Conservation (phyloP, 177 flowering plant species). For the Vitis hybrid region DNA sequence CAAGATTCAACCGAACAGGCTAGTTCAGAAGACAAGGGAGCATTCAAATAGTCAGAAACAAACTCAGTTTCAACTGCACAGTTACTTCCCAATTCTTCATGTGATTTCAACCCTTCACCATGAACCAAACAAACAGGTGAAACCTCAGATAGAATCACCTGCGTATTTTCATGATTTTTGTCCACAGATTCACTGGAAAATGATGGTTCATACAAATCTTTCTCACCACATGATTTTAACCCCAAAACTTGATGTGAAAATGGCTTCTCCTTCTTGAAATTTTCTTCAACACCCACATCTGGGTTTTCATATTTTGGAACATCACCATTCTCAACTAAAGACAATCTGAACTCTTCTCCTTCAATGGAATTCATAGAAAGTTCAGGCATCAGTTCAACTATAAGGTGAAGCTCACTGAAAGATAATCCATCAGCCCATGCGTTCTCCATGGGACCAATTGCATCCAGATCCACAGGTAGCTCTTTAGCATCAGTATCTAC, state of each 20-base stretch:
- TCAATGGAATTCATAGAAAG: constrained; percentile 2
- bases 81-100: no score
- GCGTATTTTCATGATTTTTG: not conserved
- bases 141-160: not conserved
- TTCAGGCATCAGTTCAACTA: constrained; percentile 2
- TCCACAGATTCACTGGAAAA: not conserved
- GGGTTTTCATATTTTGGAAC: constrained; percentile 2
- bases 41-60: no score
- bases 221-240: not conserved
- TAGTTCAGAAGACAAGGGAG: no score
- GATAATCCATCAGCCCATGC: not conserved
- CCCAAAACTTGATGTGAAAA: not conserved
- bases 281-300: not conserved
- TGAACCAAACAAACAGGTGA: constrained; percentile 7
- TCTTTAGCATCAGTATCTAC: not conserved
- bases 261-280: not conserved
- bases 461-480: constrained; percentile 8
- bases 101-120: not conserved
- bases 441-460: not conserved
- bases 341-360: constrained; percentile 3
- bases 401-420: not conserved
- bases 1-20: no score
- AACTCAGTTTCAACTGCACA: no score
- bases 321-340: constrained; percentile 2
- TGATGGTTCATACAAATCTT: not conserved